Conservation (phyloP, 1,284 basidiomycete species). For the Apiotrichum sp. region DNA sequence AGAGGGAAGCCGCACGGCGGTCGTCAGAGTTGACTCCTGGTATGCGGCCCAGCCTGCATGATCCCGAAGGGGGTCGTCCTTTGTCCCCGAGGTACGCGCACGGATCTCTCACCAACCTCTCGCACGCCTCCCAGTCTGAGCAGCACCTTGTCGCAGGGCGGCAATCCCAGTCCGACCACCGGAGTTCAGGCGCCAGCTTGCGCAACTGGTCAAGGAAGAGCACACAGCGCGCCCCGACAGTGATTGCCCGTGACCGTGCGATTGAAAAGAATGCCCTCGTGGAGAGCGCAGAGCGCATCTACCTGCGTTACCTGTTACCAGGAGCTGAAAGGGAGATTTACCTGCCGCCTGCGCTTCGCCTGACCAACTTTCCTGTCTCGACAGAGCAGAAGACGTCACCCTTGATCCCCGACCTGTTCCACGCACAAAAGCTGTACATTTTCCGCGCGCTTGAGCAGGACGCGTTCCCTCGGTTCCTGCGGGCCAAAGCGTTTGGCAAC, state of each 20-base stretch:
- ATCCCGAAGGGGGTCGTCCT: not conserved
- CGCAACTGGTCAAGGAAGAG: conserved; percentile 42
- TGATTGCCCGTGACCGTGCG: conserved; percentile 82
- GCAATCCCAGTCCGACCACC: not conserved
- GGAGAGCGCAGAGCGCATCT: conserved; percentile 90
- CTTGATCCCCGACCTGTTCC: conserved; percentile 93
- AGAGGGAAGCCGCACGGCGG: conserved; percentile 8
- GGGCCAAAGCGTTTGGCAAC: conserved; percentile 95
- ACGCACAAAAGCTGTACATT: conserved; percentile 94
- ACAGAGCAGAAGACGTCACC: conserved; percentile 71
- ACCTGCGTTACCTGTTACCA: conserved; percentile 74
- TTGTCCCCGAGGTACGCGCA: not conserved
- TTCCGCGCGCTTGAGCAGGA: conserved; percentile 96
- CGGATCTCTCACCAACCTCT: not conserved
- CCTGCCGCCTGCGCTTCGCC: conserved; percentile 58
- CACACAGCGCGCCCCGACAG: conserved; percentile 59
- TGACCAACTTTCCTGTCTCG: conserved; percentile 49
- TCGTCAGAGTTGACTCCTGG: conserved; percentile 5
- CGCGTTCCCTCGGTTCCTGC: conserved; percentile 91
- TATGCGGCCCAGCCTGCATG: conserved; percentile 26
- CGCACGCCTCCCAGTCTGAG: not conserved
- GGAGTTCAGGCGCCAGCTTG: conserved; percentile 4
- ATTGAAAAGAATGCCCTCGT: conserved; percentile 86
- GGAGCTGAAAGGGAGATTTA: conserved; percentile 77
- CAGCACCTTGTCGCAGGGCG: not conserved